Evolutionary conservation across 805 yeast species (phyloP), one percentile per base, ranked within the genome.

Genomic region (Starmerella khaoyaiensis): DNA sequence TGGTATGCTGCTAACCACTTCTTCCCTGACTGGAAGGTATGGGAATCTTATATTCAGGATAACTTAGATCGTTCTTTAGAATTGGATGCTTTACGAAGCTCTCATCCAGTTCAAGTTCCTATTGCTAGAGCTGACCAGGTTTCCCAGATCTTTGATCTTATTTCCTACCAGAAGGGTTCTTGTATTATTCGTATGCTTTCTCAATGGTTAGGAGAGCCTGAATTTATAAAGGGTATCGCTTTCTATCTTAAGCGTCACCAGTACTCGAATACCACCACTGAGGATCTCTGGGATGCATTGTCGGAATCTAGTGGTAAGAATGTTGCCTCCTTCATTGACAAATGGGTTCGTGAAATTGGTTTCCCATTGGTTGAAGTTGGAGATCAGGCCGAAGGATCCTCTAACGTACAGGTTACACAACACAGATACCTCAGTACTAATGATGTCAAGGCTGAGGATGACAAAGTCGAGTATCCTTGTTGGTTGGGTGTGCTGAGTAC

Each of bases 71-170:
- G 68, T 47, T 93, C 93, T 21, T 67, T 83, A 52, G 59, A 68
- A 7, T 67, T 83, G 45, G 94, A 83, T 56, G 72, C 82, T 8
- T 67, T 83, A 45, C 74, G 67, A 37, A 54, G 62, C 49, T 76
- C 87, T 5, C 93, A 82, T 57, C 86, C 93, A 5, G 74, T 81
- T 42, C 80, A 79, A 58, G 93, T 81, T 7, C 79, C 79, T 10
- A 82, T 82, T n/a, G 60, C 68, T 48, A 72, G 76, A 52, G 87
- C 87, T 4, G 70, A 72, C 44, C 90, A 81, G 49, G 76, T 81
- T 45, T 79, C 77, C 55, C 86, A 81, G 60, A 74, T 79, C 15
- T 81, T 81, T 55, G 94, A 81, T 53, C 74, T 74, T 23, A 81
- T 81, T 39, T 79, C 90, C 4, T 81, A 81, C 57, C 61, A 74